Evolutionary conservation across 306 rosid species (phyloP).

Genomic region (Castanopsis chinensis): DNA sequence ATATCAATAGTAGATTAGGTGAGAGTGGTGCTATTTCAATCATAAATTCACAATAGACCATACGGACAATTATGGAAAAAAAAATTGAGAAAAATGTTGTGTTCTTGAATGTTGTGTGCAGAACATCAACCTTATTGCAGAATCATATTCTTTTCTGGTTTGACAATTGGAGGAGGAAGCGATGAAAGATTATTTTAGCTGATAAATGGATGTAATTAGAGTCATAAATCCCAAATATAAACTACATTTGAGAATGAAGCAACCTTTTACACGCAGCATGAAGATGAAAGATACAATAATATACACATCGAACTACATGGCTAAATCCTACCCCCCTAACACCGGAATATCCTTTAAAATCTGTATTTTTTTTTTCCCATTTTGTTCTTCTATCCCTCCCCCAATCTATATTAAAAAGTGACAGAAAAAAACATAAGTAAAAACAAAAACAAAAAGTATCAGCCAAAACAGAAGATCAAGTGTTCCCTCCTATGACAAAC

Average conservation of each 20-base stretch:
- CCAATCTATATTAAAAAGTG: slow-evolving; percentile 18
- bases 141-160: no score
- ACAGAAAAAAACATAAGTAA: not conserved
- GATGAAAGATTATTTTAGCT: no score
- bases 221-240: not conserved
- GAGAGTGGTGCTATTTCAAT: no score
- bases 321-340: slow-evolving; percentile 13
- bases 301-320: slow-evolving; percentile 1
- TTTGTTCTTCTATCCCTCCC: slow-evolving; percentile 14
- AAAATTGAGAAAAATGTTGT: no score
- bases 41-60: no score
- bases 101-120: no score
- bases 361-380: not conserved
- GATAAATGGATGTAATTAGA: not conserved
- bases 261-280: not conserved
- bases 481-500: slow-evolving; percentile 1
- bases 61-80: no score
- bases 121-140: no score
- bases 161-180: no score
- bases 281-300: not conserved
- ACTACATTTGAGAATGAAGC: not conserved
- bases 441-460: slow-evolving; percentile 12
- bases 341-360: slow-evolving; percentile 13
- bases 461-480: slow-evolving; percentile 22
- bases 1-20: no score